Percentiles rank a stretch among this genome's conserved stretches.
Conservation (phyloP, 2,329 filamentous ascomycete species). For the Dactylellina sp. region DNA sequence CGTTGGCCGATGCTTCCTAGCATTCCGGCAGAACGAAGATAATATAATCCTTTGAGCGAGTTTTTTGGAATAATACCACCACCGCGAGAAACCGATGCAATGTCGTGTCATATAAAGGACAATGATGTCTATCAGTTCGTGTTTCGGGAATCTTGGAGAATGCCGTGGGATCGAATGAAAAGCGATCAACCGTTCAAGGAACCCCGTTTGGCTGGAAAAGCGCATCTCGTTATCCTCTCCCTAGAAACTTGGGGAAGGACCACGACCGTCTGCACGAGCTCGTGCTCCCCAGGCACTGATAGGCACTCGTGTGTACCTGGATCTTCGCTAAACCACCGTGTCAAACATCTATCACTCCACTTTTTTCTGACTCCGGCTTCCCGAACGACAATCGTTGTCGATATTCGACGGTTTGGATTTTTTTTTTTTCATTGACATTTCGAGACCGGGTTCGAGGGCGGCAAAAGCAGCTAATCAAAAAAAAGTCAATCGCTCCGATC, state of each 20-base stretch:
- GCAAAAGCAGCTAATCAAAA: slow-evolving; percentile 42
- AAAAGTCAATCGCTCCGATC: slow-evolving; percentile 21
- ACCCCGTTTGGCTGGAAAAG: too few species aligned
- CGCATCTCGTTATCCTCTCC: slow-evolving; percentile 23
- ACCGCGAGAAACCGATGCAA: background rate
- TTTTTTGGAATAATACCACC: background rate
- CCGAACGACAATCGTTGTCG: slow-evolving; percentile 22
- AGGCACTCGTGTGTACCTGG: slow-evolving; percentile 43
- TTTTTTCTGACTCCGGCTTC: background rate
- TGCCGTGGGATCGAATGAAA: slow-evolving; percentile 36
- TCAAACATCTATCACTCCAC: slow-evolving; percentile 5
- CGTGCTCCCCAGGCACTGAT: slow-evolving; percentile 32
- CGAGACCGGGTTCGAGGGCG: slow-evolving; percentile 23
- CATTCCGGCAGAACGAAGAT: slow-evolving; percentile 35
- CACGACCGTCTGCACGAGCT: slow-evolving; percentile 15
- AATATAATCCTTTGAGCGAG: background rate
- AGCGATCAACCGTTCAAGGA: too few species aligned
- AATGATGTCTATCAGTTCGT: slow-evolving; percentile 22
- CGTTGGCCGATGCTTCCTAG: slow-evolving; percentile 6
- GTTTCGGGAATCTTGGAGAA: slow-evolving; percentile 42
- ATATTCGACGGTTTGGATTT: slow-evolving; percentile 14
- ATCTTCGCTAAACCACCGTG: slow-evolving; percentile 35
- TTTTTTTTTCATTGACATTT: slow-evolving; percentile 9
- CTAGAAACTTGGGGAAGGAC: slow-evolving; percentile 25
- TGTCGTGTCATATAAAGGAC: slow-evolving; percentile 8